Evolutionary conservation across 129 eudicot species (phyloP), one percentile per base, ranked within the genome.

Genomic region (Calendula officinalis): DNA sequence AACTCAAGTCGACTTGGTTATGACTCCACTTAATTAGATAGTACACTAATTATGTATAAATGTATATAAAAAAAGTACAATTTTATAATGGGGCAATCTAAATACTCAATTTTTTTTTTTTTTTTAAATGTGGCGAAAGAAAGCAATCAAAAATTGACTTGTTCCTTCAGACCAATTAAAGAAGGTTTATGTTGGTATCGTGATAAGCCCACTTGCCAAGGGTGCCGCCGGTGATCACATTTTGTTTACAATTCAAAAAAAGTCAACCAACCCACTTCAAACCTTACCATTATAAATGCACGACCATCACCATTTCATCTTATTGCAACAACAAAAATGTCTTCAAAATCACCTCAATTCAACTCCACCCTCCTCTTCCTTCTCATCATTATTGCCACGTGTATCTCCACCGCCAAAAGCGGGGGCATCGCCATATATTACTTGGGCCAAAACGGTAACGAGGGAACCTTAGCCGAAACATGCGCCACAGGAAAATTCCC

Each of bases 381-480:
- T 56, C 41, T 80, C 44, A 8, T 55, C 75, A 38, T 67, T 9
- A 27, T 56, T 13, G 27, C 56, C 11, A 5, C 56, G 49, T 37
- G 2, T 22, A 39, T 70, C 61, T 65, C 77, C 5, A 60, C 65
- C 54, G 8, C 59, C 14, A 5, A 8, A 8, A 14, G 11, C 0
- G 95, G 90, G 0, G 94, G 95, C 62, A 91, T 91, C 33, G 83
- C 94, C 55, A 44, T 80, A 17, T 91, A 91, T 69, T 91, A 96
- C n/a, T n/a, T n/a, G 97, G 96, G 97, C 62, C 96, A 87, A 56
- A 80, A 82, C 14, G 90, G 86, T 8, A 71, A 71, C 16, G 97
- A 90, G 57, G 89, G 80, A 22, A 77, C 81, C 37, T 65, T 90
- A 13, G 69, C 69, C 39, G 76, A 65, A 2, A 80, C 95, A 7